phyloP scores from a whole-genome alignment of 352 stramenopile genomes.

The Globisporangium cystogenes region DNA sequence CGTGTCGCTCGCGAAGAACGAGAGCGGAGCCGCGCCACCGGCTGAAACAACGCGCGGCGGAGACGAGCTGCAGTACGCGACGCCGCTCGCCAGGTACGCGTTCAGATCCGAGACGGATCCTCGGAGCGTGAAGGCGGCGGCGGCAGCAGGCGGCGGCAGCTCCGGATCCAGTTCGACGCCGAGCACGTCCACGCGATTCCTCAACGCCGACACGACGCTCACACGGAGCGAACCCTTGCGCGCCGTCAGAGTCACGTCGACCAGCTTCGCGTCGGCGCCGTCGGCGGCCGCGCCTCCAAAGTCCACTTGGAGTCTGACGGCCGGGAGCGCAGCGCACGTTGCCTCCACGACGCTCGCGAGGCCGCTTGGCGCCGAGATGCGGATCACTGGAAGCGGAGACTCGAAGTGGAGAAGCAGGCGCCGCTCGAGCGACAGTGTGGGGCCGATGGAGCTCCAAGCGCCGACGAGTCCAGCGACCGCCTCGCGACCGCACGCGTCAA shows the following conservation, averaged over 20 bases:
- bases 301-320: not conserved
- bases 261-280: not conserved
- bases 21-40: not conserved
- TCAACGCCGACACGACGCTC: constrained; percentile 1
- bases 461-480: too few species aligned
- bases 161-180: not conserved
- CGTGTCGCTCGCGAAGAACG: constrained; percentile 6
- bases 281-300: not conserved
- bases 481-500: too few species aligned
- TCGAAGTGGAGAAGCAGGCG: not conserved
- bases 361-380: not conserved
- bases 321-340: constrained; percentile 1
- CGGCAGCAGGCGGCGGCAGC: not conserved
- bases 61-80: constrained; percentile 20
- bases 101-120: constrained; percentile 17
- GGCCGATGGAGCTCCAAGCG: not conserved
- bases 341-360: not conserved
- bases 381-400: not conserved
- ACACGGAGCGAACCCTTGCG: constrained; percentile 5
- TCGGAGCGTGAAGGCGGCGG: constrained; percentile 11
- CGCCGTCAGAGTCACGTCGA: not conserved
- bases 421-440: not conserved
- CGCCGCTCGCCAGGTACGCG: constrained; percentile 8
- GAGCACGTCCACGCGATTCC: constrained; percentile 5
- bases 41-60: not conserved